These are phyloP conservation scores for Oryza longistaminata DNA, from an alignment of 176 grass and related monocot genomes.

Conservation along the genomic window DNA sequence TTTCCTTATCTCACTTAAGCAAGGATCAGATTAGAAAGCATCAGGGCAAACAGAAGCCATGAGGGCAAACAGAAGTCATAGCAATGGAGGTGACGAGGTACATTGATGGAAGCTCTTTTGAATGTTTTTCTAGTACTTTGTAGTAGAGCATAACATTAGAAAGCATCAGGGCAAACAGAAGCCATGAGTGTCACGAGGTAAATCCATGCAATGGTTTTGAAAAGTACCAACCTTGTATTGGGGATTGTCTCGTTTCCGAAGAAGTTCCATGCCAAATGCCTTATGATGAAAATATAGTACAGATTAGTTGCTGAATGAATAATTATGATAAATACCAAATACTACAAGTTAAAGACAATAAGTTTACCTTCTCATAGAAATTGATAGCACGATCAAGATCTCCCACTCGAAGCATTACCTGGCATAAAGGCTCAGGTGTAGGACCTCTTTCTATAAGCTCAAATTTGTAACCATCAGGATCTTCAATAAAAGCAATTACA, in stretches of 20 bases:
- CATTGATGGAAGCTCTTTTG: background rate
- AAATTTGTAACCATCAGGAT: conserved; percentile 97
- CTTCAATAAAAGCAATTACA: conserved; percentile 90
- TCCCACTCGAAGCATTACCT: conserved; percentile 97
- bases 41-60: too few relatives aligned
- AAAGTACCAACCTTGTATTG: conserved; percentile 75
- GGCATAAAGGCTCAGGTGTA: conserved; percentile 90
- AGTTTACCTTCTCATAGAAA: conserved; percentile 92
- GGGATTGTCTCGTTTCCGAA: conserved; percentile 85
- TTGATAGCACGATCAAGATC: conserved; percentile 82
- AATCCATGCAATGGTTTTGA: background rate
- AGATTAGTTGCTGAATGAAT: conserved; percentile 20
- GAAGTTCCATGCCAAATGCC: conserved; percentile 99
- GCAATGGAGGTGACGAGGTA: background rate
- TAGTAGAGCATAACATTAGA: conserved; percentile 5
- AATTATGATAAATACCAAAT: background rate
- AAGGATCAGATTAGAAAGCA: background rate
- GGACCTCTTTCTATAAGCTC: conserved; percentile 89
- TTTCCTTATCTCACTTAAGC: background rate
- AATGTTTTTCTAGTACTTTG: conserved; percentile 22
- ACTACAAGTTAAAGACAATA: background rate
- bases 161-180: conserved; percentile 8
- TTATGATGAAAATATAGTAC: conserved; percentile 43
- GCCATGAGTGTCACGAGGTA: background rate
- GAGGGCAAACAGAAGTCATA: background rate